These are phyloP conservation scores for Verticillium nubilum DNA, from an alignment of 2,329 filamentous ascomycete species.

Conservation along the genomic window DNA sequence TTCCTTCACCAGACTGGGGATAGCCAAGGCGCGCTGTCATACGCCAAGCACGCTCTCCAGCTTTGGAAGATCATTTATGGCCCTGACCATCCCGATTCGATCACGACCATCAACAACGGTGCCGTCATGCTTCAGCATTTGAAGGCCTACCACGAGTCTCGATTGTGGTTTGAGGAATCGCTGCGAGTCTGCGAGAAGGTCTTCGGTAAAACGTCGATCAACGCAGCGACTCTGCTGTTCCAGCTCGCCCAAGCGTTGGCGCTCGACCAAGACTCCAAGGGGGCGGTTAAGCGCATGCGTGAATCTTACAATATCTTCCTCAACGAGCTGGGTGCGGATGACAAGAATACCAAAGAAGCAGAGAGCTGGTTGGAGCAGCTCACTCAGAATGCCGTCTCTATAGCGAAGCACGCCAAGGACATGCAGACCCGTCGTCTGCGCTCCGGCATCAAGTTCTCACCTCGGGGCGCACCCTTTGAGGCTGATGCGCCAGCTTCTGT, in stretches of 20 bases:
- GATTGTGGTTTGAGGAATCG: slow-evolving; percentile 94
- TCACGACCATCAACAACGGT: slow-evolving; percentile 97
- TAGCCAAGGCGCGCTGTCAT: slow-evolving; percentile 79
- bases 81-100: slow-evolving; percentile 87
- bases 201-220: slow-evolving; percentile 84
- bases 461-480: slow-evolving; percentile 57
- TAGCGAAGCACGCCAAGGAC: slow-evolving; percentile 91
- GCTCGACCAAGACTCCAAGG: slow-evolving; percentile 91
- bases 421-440: slow-evolving; percentile 69
- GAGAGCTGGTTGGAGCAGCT: slow-evolving; percentile 95
- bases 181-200: slow-evolving; percentile 83
- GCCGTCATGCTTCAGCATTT: slow-evolving; percentile 97
- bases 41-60: slow-evolving; percentile 87
- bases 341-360: slow-evolving; percentile 97
- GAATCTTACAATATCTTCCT: slow-evolving; percentile 97
- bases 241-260: slow-evolving; percentile 94
- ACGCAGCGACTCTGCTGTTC: slow-evolving; percentile 91
- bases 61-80: slow-evolving; percentile 98
- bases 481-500: slow-evolving; percentile 22
- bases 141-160: slow-evolving; percentile 91
- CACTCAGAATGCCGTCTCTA: slow-evolving; percentile 88
- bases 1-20: slow-evolving; percentile 92
- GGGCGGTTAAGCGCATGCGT: slow-evolving; percentile 86
- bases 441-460: slow-evolving; percentile 63
- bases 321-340: slow-evolving; percentile 75